Percentiles rank a stretch among this genome's conserved stretches.
Evolutionary conservation across 2,329 filamentous ascomycete species (phyloP).

Genomic region (Aspergillus sergii): DNA sequence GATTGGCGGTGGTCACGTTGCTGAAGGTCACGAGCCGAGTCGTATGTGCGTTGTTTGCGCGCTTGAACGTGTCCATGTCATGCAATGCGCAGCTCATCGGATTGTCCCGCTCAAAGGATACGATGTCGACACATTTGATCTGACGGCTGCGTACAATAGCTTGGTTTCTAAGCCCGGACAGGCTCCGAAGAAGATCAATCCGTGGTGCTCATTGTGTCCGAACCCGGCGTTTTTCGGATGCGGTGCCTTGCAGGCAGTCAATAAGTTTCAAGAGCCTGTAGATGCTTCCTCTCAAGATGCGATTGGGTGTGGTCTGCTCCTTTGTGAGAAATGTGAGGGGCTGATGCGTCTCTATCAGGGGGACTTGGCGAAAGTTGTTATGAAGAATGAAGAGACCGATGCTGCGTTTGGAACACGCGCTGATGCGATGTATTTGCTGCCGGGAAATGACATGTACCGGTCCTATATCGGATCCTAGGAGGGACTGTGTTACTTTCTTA

Average conservation of each 20-base stretch:
- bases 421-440: constrained; percentile 30
- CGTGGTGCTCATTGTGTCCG: constrained; percentile 48
- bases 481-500: background rate
- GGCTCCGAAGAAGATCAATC: constrained; percentile 21
- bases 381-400: constrained; percentile 14
- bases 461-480: constrained; percentile 8
- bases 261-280: constrained; percentile 18
- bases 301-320: constrained; percentile 32
- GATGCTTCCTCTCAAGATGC: constrained; percentile 11
- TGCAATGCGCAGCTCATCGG: constrained; percentile 36
- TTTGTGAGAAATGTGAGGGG: constrained; percentile 31
- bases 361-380: constrained; percentile 23
- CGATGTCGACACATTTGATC: constrained; percentile 21
- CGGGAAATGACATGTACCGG: constrained; percentile 22
- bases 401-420: constrained; percentile 24
- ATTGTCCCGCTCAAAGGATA: constrained; percentile 29
- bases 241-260: constrained; percentile 11
- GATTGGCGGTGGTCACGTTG: constrained; percentile 39
- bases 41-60: constrained; percentile 45
- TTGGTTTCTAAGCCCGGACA: constrained; percentile 21
- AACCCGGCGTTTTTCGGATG: constrained; percentile 43
- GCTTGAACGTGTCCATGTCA: constrained; percentile 34
- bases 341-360: constrained; percentile 20
- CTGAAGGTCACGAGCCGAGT: constrained; percentile 33
- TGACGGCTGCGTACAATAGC: constrained; percentile 28